Evolutionary conservation across 108 stramenopile genomes (phyloP).

Genomic region (Pseudonitzschia delicatissima): DNA sequence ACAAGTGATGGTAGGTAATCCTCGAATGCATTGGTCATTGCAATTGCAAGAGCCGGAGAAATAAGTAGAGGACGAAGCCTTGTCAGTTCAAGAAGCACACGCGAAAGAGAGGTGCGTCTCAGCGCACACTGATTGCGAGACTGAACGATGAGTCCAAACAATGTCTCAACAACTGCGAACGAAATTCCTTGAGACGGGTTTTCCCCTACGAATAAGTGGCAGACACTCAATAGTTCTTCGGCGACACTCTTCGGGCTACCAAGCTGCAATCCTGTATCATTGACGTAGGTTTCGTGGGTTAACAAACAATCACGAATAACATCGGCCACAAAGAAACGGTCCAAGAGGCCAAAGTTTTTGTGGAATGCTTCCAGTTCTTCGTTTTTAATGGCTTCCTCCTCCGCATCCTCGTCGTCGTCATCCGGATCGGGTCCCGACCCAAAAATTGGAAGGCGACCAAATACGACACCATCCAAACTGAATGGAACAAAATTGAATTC

Average conservation of each 20-base stretch:
- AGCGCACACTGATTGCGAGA: constrained; percentile 27
- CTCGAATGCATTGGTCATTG: constrained; percentile 61
- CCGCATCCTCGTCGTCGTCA: constrained; percentile 55
- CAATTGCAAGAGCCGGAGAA: constrained; percentile 69
- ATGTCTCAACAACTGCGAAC: constrained; percentile 66
- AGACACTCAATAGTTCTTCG: constrained; percentile 62
- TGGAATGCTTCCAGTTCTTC: constrained; percentile 60
- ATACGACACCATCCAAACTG: constrained; percentile 53
- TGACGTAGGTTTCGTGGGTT: constrained; percentile 61
- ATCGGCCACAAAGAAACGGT: constrained; percentile 75
- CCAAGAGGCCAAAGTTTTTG: constrained; percentile 57
- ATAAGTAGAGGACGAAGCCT: constrained; percentile 65
- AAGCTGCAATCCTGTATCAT: constrained; percentile 60
- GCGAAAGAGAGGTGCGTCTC: constrained; percentile 52
- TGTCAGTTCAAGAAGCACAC: constrained; percentile 75
- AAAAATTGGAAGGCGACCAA: constrained; percentile 85
- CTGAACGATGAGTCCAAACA: constrained; percentile 73
- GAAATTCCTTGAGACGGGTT: constrained; percentile 53
- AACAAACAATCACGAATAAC: constrained; percentile 73
- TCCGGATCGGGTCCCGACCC: constrained; percentile 56
- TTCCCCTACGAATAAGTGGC: constrained; percentile 42
- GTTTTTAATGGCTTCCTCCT: constrained; percentile 39
- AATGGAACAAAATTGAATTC: constrained; percentile 26
- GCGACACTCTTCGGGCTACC: constrained; percentile 71
- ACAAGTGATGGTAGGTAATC: constrained; percentile 77